These are phyloP conservation scores for Pseudonectria foliicola DNA, from an alignment of 2,329 filamentous ascomycete genomes.

Conservation along the genomic window DNA sequence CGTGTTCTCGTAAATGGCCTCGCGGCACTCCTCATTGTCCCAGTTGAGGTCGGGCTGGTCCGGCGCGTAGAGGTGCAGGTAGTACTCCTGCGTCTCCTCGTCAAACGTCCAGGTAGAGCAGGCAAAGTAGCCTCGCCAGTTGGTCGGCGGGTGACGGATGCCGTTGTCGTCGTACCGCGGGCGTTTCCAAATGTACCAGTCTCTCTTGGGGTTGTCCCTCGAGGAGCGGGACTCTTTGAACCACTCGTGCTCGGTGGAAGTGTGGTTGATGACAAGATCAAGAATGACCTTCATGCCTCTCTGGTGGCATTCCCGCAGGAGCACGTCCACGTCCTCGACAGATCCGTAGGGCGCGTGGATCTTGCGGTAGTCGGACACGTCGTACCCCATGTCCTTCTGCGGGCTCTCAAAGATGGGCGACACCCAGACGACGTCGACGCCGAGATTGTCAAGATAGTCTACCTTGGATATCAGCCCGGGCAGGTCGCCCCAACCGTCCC, in stretches of 20 bases:
- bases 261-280: constrained; percentile 70
- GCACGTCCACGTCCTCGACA: constrained; percentile 55
- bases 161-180: constrained; percentile 46
- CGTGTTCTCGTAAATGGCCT: constrained; percentile 58
- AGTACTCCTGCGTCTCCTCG: constrained; percentile 44
- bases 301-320: constrained; percentile 53
- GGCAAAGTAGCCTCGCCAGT: constrained; percentile 42
- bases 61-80: constrained; percentile 55
- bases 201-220: constrained; percentile 43
- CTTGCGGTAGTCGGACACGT: constrained; percentile 61
- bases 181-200: constrained; percentile 62
- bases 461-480: constrained; percentile 57
- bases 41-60: constrained; percentile 74
- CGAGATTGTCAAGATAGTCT: constrained; percentile 56
- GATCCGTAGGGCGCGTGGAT: constrained; percentile 63
- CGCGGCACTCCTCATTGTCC: constrained; percentile 59
- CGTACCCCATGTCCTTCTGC: constrained; percentile 64
- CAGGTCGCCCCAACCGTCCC: constrained; percentile 59
- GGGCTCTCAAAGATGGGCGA: constrained; percentile 49
- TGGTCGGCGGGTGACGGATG: constrained; percentile 51
- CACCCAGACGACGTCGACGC: constrained; percentile 56
- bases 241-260: constrained; percentile 48
- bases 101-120: constrained; percentile 47
- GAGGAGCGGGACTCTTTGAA: constrained; percentile 48
- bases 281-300: constrained; percentile 61